Evolutionary conservation across 345 rosid species (phyloP).

Genomic region (Ceriops zippeliana): DNA sequence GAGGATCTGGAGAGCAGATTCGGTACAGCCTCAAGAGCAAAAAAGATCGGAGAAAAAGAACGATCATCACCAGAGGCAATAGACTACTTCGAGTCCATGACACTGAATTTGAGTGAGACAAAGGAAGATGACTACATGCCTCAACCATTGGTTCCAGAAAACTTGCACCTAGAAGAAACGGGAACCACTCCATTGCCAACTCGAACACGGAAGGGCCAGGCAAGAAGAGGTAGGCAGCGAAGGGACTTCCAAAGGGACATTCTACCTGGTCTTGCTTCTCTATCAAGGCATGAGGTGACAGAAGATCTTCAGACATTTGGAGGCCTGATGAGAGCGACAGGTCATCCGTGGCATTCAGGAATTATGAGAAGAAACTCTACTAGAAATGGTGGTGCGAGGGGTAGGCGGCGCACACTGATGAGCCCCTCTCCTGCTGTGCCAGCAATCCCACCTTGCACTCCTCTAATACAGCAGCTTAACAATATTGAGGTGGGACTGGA

Average conservation of each 20-base stretch:
- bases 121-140: slow-evolving; percentile 89
- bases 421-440: slow-evolving; percentile 39
- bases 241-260: slow-evolving; percentile 98
- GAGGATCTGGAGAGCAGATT: slow-evolving; percentile 45
- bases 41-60: slow-evolving; percentile 30
- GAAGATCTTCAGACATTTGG: slow-evolving; percentile 92
- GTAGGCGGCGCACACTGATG: slow-evolving; percentile 49
- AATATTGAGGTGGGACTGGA: slow-evolving; percentile 62
- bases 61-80: slow-evolving; percentile 45
- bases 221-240: slow-evolving; percentile 89
- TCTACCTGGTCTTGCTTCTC: slow-evolving; percentile 84
- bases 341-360: slow-evolving; percentile 64
- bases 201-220: slow-evolving; percentile 66
- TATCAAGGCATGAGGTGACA: slow-evolving; percentile 84
- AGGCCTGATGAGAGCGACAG: slow-evolving; percentile 79
- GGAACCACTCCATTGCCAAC: slow-evolving; percentile 34
- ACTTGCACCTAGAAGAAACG: slow-evolving; percentile 45
- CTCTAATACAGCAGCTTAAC: slow-evolving; percentile 52
- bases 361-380: slow-evolving; percentile 65
- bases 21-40: slow-evolving; percentile 32
- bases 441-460: slow-evolving; percentile 34
- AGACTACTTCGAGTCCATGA: slow-evolving; percentile 86
- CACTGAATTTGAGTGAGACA: slow-evolving; percentile 51
- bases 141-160: slow-evolving; percentile 59
- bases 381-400: slow-evolving; percentile 65